phyloP scores from a whole-genome alignment of 306 rosid species.

The Fragaria ananassa region DNA sequence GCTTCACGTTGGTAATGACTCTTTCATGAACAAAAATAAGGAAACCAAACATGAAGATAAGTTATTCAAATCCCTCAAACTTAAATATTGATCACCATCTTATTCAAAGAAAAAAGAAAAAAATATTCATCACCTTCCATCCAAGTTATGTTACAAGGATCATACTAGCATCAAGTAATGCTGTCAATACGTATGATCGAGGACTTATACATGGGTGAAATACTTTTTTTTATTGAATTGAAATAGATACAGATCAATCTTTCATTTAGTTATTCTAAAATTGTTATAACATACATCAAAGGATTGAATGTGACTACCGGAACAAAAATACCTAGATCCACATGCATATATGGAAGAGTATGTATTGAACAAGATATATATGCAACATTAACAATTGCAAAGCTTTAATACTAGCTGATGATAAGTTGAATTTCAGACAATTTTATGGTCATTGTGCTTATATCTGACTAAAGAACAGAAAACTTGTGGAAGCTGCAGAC shows the following conservation, averaged over 20 bases:
- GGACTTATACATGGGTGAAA: no score
- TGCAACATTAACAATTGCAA: constrained; percentile 4
- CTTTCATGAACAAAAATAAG: no score
- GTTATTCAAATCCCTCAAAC: no score
- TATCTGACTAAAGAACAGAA: neutral
- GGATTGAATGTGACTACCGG: neutral
- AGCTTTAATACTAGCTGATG: constrained; percentile 1
- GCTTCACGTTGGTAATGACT: no score
- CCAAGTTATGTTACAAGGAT: no score
- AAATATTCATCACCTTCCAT: no score
- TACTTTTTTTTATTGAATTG: neutral
- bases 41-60: no score
- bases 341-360: neutral
- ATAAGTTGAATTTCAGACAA: neutral
- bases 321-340: neutral
- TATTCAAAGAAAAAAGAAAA: no score
- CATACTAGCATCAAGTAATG: no score
- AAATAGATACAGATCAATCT: neutral
- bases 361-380: constrained; percentile 1
- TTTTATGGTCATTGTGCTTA: neutral
- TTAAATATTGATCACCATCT: no score
- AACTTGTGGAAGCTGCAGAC: neutral
- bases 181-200: no score
- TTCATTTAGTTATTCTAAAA: neutral
- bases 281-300: neutral